phyloP scores from a whole-genome alignment of 495 filamentous ascomycete species.

The Lepidopterella palustris region DNA sequence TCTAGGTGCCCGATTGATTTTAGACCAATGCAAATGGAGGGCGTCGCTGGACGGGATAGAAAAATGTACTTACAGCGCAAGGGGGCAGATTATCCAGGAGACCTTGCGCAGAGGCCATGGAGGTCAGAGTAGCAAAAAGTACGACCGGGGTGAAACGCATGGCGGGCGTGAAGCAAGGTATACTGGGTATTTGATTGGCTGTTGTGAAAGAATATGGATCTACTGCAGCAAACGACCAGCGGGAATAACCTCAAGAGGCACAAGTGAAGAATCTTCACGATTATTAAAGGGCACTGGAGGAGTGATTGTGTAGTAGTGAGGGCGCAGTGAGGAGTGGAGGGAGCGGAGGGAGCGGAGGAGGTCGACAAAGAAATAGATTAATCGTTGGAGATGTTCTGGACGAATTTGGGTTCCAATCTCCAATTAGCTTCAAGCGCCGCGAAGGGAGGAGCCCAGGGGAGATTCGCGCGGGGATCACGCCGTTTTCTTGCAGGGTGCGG shows the following conservation, averaged over 20 bases:
- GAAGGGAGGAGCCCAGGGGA: no score
- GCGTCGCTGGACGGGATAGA: background rate
- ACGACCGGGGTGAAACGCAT: slow-evolving; percentile 22
- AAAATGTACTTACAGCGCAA: slow-evolving; percentile 17
- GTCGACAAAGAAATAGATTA: background rate
- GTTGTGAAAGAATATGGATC: background rate
- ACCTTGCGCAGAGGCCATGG: slow-evolving; percentile 15
- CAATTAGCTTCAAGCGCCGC: no score
- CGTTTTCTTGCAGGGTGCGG: no score
- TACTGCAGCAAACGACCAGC: background rate
- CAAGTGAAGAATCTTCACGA: no score
- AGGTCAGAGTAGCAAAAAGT: slow-evolving; percentile 16
- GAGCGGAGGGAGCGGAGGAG: background rate
- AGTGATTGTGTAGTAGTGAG: background rate
- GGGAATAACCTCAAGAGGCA: background rate
- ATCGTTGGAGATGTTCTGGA: no score
- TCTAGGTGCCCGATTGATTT: no score
- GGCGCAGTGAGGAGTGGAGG: background rate
- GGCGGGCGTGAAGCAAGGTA: background rate
- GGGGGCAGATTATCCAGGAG: slow-evolving; percentile 13
- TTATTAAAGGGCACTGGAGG: no score
- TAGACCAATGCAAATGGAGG: no score
- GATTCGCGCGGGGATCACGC: no score
- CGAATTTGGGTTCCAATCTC: no score
- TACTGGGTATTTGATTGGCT: background rate